These are phyloP conservation scores for Eucalyptus microcorys DNA, from an alignment of 345 rosid species.

Conservation along the genomic window DNA sequence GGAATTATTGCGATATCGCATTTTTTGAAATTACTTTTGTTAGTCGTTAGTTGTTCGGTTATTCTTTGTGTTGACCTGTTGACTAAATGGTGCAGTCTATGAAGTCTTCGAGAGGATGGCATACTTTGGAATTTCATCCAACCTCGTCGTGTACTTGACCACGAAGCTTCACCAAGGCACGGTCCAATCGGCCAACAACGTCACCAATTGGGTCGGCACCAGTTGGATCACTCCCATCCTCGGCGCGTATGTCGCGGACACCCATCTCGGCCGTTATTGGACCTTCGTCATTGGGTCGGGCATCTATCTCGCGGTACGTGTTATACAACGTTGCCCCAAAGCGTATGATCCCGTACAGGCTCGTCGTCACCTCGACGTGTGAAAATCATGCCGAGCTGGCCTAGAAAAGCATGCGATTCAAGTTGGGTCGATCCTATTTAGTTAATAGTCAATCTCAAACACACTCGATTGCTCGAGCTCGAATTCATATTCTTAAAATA, in stretches of 20 bases:
- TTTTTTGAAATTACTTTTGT: neutral
- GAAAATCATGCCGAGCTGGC: neutral
- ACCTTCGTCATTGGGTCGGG: slow-evolving; percentile 43
- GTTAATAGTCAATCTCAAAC: neutral
- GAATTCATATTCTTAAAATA: neutral
- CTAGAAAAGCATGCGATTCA: neutral
- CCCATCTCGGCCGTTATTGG: slow-evolving; percentile 83
- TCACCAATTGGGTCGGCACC: slow-evolving; percentile 95
- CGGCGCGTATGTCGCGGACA: slow-evolving; percentile 86
- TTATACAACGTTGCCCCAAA: neutral
- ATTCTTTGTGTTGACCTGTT: neutral
- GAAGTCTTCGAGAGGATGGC: slow-evolving; percentile 90
- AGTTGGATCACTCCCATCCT: slow-evolving; percentile 70
- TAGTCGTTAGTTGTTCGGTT: neutral
- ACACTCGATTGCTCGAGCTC: neutral
- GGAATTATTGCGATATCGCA: slow-evolving; percentile 22
- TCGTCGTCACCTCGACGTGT: neutral
- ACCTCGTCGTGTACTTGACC: slow-evolving; percentile 64
- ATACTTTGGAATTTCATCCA: slow-evolving; percentile 74
- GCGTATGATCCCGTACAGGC: too few species aligned
- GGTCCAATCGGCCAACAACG: slow-evolving; percentile 70
- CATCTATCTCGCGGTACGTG: slow-evolving; percentile 47
- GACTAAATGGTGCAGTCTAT: slow-evolving; percentile 30
- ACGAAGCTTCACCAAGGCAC: slow-evolving; percentile 72
- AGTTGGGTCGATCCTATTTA: neutral